Evolutionary conservation across 2,329 filamentous ascomycete species (phyloP).

Genomic region (Pezicula carpinea): DNA sequence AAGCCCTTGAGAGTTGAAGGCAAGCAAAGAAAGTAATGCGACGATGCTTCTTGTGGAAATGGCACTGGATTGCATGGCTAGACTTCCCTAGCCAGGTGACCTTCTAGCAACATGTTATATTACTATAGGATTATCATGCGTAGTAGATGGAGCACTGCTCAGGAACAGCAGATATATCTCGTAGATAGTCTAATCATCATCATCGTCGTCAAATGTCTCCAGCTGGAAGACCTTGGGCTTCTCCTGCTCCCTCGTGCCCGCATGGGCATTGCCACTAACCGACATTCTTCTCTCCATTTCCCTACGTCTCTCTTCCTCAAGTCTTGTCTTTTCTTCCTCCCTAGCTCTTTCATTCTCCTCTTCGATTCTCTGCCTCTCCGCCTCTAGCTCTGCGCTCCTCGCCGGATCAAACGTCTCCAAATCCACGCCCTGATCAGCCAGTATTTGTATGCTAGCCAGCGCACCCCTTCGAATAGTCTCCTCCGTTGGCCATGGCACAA

Average conservation of each 20-base stretch:
- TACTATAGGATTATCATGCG: too few species aligned
- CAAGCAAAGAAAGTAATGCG: too few species aligned
- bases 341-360: constrained; percentile 26
- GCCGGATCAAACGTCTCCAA: constrained; percentile 55
- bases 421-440: constrained; percentile 58
- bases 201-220: constrained; percentile 37
- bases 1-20: too few species aligned
- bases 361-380: constrained; percentile 19
- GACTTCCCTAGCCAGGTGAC: too few species aligned
- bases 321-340: constrained; percentile 25
- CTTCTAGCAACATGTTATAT: too few species aligned
- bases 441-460: constrained; percentile 57
- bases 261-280: constrained; percentile 8
- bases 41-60: too few species aligned
- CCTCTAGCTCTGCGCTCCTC: constrained; percentile 31
- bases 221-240: constrained; percentile 34
- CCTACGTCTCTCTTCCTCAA: constrained; percentile 25
- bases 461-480: constrained; percentile 65
- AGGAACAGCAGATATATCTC: too few species aligned
- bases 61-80: too few species aligned
- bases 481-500: constrained; percentile 73
- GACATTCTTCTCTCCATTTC: constrained; percentile 22
- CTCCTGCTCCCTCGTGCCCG: constrained; percentile 28
- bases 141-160: too few species aligned
- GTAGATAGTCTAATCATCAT: constrained; percentile 17